Base-by-base conservation (phyloP, 1,139 yeast genomes). In the Kluyveromyces sp. region DNA sequence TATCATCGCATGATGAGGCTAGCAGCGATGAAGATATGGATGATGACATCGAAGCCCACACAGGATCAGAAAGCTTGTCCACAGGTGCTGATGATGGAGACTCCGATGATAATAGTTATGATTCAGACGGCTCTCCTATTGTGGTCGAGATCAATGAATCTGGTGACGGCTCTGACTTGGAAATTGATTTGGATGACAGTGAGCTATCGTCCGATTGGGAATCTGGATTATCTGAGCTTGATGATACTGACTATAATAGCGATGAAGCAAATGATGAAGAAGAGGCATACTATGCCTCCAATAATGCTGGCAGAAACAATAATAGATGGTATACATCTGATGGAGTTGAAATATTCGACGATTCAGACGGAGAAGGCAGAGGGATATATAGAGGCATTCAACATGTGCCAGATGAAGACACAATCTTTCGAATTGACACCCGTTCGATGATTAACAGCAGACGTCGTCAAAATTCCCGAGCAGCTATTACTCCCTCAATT, bases 181-280 rank as follows among this genome's bases (percentile, higher is more conserved):
- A 58, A 29, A 56, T 60, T 30, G 67, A 60, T 31, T 43, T 58
- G 30, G 62, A 60, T 31, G 70, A 68, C 30, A 66, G 60, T 35
- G 67, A 61, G 17, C 64, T 59, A 9, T 66, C 59, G n/a, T 61
- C 63, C 2, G 65, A 60, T 33, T 63, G 64, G 63, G 64, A 60
- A 38, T 58, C 64, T 13, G 64, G 65, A 1, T 48, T 61, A 11
- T 60, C 66, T 2, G 61, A 55, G n/a, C 58, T 48, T 12, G 58
- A 55, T 19, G 51, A 54, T 15, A 53, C 54, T 22, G 61, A 53
- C 22, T 53, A 51, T 17, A 49, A 50, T 15, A 51, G 45, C 11
- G 51, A 47, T 18, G 54, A 45, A 3, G 43, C 47, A 30, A 48
- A 45, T 26, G 49, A 46, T 32, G 49, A 45, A 15, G 48, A 46